phyloP scores from a whole-genome alignment of 225 moss, liverwort and hornwort species.

The Sphagnum tenellum region DNA sequence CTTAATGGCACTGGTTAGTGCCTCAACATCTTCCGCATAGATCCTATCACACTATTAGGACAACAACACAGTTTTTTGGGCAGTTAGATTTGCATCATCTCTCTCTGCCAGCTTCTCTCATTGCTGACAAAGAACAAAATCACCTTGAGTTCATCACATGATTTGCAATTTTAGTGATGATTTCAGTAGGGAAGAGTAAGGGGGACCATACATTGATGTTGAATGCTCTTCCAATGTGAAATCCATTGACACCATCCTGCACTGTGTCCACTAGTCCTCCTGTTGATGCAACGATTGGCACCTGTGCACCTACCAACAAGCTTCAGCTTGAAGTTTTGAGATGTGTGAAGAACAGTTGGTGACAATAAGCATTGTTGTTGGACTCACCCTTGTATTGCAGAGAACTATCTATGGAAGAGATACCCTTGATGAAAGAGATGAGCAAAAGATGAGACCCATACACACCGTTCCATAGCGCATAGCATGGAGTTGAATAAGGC shows the following conservation, averaged over 20 bases:
- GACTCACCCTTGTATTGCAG: no score
- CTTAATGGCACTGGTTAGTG: constrained; percentile 51
- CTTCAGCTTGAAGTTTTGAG: no score
- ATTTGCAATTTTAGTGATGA: background rate
- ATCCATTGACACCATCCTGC: constrained; percentile 66
- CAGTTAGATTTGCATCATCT: no score
- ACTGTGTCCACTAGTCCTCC: constrained; percentile 90
- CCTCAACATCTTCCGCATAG: constrained; percentile 56
- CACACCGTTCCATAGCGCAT: constrained; percentile 89
- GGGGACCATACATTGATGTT: constrained; percentile 48
- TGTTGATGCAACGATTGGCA: constrained; percentile 65
- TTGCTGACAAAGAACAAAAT: constrained; percentile 1
- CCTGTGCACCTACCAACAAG: constrained; percentile 12
- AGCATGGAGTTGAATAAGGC: constrained; percentile 80
- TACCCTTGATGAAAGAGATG: no score
- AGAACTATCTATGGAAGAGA: no score
- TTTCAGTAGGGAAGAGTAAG: background rate
- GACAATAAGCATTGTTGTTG: no score
- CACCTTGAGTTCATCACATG: background rate
- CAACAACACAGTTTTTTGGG: no score
- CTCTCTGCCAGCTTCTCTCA: background rate
- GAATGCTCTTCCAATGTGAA: constrained; percentile 58
- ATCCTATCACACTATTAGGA: constrained; percentile 65
- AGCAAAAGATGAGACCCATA: background rate
- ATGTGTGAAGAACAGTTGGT: no score